Conservation (phyloP, 768 basidiomycete genomes). For the Holtermanniella nyarrowii region DNA sequence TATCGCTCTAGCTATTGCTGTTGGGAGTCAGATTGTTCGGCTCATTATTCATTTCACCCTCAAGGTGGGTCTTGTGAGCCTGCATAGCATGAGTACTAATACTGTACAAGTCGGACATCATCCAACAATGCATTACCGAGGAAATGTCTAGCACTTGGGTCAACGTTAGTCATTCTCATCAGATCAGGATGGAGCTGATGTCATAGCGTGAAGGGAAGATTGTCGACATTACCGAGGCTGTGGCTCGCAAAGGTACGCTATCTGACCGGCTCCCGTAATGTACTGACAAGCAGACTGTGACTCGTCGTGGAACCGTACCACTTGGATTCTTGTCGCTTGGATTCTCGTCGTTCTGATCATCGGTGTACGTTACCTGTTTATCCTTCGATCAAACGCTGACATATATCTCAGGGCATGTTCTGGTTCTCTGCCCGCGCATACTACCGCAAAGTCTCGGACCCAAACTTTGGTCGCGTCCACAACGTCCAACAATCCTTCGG, state of each 20-base stretch:
- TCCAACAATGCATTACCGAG: conserved; percentile 24
- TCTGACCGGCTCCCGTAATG: not conserved
- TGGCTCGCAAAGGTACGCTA: conserved; percentile 13
- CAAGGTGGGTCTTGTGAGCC: conserved; percentile 16
- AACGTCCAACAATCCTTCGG: conserved; percentile 14
- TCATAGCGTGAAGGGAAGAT: conserved; percentile 6
- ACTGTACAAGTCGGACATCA: conserved; percentile 14
- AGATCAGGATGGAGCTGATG: too few relatives aligned
- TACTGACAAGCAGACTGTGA: conserved; percentile 59
- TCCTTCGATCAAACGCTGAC: not conserved
- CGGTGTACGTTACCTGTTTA: conserved; percentile 44
- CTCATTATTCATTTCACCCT: conserved; percentile 23
- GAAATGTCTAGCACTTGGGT: conserved; percentile 1
- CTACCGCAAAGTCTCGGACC: conserved; percentile 65
- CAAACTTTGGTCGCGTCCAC: conserved; percentile 44
- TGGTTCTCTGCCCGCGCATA: conserved; percentile 60
- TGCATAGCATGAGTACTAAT: not conserved
- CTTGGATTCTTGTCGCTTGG: conserved; percentile 51
- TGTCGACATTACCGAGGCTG: conserved; percentile 7
- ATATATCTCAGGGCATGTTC: conserved; percentile 44
- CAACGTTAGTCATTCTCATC: conserved; percentile 15
- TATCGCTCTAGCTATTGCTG: conserved; percentile 21
- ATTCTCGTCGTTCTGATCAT: conserved; percentile 50
- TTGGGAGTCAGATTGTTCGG: conserved; percentile 19
- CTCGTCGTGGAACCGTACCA: not conserved